These are phyloP conservation scores for Hygrophorus russula DNA, from an alignment of 768 basidiomycete genomes.

Conservation along the genomic window DNA sequence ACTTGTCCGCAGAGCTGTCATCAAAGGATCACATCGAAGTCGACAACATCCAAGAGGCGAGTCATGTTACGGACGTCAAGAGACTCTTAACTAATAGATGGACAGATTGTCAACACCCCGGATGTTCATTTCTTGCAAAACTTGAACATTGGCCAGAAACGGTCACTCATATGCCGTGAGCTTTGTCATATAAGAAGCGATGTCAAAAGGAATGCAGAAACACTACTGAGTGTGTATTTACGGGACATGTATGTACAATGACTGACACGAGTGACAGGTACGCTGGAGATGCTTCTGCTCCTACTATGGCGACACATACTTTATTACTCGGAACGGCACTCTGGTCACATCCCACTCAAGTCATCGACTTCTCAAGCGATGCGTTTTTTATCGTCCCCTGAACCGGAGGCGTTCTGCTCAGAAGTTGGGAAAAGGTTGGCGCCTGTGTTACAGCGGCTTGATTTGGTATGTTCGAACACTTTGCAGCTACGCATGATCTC, in stretches of 20 bases:
- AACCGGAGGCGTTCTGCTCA: constrained; percentile 44
- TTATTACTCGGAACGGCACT: constrained; percentile 42
- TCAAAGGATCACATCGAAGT: constrained; percentile 61
- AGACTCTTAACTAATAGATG: background rate
- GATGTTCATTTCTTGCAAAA: constrained; percentile 51
- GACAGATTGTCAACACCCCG: constrained; percentile 36
- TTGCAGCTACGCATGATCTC: constrained; percentile 9
- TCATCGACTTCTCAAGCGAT: constrained; percentile 33
- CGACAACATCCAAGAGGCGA: constrained; percentile 64
- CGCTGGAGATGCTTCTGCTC: constrained; percentile 69
- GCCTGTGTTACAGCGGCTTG: constrained; percentile 45
- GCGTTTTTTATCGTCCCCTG: constrained; percentile 45
- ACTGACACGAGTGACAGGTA: constrained; percentile 26
- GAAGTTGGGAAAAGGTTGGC: constrained; percentile 47
- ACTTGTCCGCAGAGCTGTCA: constrained; percentile 58
- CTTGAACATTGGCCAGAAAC: constrained; percentile 58
- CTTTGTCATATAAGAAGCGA: constrained; percentile 34
- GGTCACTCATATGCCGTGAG: constrained; percentile 51
- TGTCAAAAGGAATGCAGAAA: constrained; percentile 36
- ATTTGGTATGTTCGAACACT: constrained; percentile 17
- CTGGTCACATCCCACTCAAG: constrained; percentile 15
- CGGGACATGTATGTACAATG: background rate
- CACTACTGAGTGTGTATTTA: constrained; percentile 41
- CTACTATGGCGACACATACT: constrained; percentile 73
- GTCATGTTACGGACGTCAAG: constrained; percentile 7